Evolutionary conservation across 2,329 filamentous ascomycete species (phyloP).

Genomic region (Sphaerulina vaccinii): DNA sequence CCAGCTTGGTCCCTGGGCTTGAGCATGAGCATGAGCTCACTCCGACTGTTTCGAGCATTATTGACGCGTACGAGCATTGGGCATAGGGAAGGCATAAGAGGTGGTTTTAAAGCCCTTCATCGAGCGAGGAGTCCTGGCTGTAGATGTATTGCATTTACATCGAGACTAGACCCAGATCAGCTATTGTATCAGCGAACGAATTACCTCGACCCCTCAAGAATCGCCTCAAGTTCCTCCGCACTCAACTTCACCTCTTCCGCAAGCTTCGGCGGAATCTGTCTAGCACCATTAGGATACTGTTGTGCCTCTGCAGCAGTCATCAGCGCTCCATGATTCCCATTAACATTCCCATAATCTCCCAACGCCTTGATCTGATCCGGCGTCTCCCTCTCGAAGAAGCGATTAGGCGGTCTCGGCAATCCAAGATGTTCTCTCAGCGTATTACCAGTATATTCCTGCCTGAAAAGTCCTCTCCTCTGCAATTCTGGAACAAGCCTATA

Average conservation of each 20-base stretch:
- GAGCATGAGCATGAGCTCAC: slow-evolving; percentile 38
- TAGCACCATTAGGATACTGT: slow-evolving; percentile 6
- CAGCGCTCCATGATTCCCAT: slow-evolving; percentile 7
- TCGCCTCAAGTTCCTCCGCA: slow-evolving; percentile 12
- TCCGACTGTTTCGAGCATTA: not conserved
- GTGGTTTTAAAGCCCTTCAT: too few species aligned
- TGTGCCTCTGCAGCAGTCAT: slow-evolving; percentile 17
- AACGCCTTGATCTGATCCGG: slow-evolving; percentile 15
- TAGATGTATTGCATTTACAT: too few species aligned
- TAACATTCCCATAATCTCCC: slow-evolving; percentile 8
- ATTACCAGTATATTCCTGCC: slow-evolving; percentile 27
- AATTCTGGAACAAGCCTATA: slow-evolving; percentile 27
- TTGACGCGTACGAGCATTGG: not conserved
- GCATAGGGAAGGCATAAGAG: too few species aligned
- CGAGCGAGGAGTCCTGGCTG: too few species aligned
- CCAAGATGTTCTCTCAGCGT: slow-evolving; percentile 30
- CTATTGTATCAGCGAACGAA: not conserved
- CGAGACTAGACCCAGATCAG: too few species aligned
- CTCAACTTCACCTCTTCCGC: not conserved
- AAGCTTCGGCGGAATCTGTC: slow-evolving; percentile 6
- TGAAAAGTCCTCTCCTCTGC: slow-evolving; percentile 26
- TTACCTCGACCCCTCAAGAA: slow-evolving; percentile 15
- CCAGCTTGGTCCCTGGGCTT: not conserved
- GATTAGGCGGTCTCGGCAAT: slow-evolving; percentile 27
- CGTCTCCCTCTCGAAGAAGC: slow-evolving; percentile 23